Percentiles rank a stretch among this genome's conserved stretches.
phyloP scores from a whole-genome alignment of 768 basidiomycete species.

The Mycena polygramma region DNA sequence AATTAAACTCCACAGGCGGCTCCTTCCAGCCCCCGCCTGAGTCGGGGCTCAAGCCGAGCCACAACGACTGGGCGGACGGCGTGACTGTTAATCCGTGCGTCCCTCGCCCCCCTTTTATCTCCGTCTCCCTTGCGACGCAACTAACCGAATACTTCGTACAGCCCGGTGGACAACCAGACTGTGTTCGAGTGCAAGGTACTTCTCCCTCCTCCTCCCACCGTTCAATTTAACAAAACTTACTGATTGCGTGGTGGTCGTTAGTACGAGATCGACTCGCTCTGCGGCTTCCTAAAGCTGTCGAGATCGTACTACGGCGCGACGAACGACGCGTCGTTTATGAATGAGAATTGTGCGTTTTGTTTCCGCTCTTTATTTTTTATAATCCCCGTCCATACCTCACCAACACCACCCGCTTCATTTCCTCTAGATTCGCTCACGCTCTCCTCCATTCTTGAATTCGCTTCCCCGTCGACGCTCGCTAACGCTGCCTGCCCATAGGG shows the following conservation, averaged over 20 bases:
- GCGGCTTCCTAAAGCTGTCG: constrained; percentile 84
- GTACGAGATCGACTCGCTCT: constrained; percentile 87
- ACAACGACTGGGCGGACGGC: constrained; percentile 77
- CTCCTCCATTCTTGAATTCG: no score
- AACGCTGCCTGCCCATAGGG: no score
- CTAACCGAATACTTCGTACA: constrained; percentile 46
- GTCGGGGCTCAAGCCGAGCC: constrained; percentile 71
- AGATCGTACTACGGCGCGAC: constrained; percentile 78
- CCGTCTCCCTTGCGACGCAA: no score
- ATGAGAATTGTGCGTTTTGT: constrained; percentile 66
- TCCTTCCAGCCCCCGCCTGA: constrained; percentile 86
- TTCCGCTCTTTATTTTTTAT: no score
- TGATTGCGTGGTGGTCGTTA: no score
- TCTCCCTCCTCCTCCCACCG: constrained; percentile 20
- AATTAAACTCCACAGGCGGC: constrained; percentile 55
- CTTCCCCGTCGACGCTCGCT: no score
- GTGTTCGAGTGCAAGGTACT: constrained; percentile 87
- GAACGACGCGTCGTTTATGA: constrained; percentile 78
- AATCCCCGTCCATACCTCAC: no score
- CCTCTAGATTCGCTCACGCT: no score
- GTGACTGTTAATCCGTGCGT: constrained; percentile 84
- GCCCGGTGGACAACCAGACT: constrained; percentile 74
- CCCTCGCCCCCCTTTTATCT: not conserved
- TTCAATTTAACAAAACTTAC: no score
- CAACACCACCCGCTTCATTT: no score